phyloP scores from a whole-genome alignment of 1,284 basidiomycete species.

The Leccinum variabile region DNA sequence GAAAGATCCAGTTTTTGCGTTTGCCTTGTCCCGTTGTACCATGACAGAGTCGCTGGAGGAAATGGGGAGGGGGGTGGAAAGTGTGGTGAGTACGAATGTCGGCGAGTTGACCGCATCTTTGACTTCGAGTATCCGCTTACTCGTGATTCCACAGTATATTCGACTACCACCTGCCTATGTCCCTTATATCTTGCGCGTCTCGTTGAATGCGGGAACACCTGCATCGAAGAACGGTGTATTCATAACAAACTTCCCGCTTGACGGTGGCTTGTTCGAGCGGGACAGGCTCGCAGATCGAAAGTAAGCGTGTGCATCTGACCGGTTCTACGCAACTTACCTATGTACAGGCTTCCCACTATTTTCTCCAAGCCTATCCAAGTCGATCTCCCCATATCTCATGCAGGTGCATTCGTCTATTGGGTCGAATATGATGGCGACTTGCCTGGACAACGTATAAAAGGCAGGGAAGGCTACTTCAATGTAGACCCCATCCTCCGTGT shows the following conservation, averaged over 20 bases:
- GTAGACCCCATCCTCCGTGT: constrained; percentile 85
- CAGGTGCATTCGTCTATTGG: constrained; percentile 93
- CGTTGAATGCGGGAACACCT: constrained; percentile 85
- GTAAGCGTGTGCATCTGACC: constrained; percentile 42
- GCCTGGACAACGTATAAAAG: constrained; percentile 62
- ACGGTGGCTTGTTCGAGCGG: constrained; percentile 83
- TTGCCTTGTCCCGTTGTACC: constrained; percentile 2
- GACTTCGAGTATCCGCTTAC: constrained; percentile 12
- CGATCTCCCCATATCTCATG: constrained; percentile 91
- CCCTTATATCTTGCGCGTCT: constrained; percentile 88
- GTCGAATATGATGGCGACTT: constrained; percentile 80
- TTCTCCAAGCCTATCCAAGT: constrained; percentile 89
- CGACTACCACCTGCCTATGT: constrained; percentile 88
- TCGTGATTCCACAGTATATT: constrained; percentile 67
- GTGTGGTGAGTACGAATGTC: constrained; percentile 34
- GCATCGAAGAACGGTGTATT: constrained; percentile 87
- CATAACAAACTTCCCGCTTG: constrained; percentile 92
- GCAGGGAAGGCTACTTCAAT: constrained; percentile 91
- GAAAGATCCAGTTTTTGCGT: constrained; percentile 15
- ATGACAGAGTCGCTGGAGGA: constrained; percentile 8
- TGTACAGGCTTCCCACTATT: constrained; percentile 68
- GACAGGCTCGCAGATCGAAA: constrained; percentile 74
- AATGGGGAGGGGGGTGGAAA: not conserved
- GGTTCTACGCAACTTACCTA: constrained; percentile 12
- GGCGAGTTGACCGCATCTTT: constrained; percentile 48